These are phyloP conservation scores for Talaromyces atroroseus DNA, from an alignment of 2,329 filamentous ascomycete genomes.

Conservation along the genomic window DNA sequence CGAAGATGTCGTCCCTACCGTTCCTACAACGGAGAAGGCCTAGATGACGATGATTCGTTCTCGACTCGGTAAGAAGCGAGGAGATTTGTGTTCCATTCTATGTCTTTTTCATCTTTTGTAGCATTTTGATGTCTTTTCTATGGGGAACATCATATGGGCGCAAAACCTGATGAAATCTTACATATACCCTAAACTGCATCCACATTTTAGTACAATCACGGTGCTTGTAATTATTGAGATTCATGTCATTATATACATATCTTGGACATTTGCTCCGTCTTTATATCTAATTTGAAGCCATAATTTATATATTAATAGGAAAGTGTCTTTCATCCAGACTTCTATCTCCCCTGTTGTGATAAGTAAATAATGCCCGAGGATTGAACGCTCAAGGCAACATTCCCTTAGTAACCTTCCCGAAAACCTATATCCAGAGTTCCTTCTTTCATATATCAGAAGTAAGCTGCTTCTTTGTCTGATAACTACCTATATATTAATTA, in stretches of 20 bases:
- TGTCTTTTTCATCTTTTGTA: neutral
- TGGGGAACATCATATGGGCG: neutral
- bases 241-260: neutral
- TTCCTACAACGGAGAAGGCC: constrained; percentile 1
- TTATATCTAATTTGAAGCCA: neutral
- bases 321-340: no score
- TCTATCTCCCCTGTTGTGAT: no score
- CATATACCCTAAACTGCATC: neutral
- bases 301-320: neutral
- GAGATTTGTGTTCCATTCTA: neutral
- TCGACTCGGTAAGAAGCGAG: neutral
- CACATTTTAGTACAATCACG: neutral
- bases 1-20: constrained; percentile 55
- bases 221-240: neutral
- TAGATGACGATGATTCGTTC: neutral
- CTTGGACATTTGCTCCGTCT: neutral
- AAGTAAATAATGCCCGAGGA: no score
- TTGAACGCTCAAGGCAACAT: no score
- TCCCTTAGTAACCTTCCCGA: no score
- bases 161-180: neutral
- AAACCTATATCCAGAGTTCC: no score
- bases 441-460: no score
- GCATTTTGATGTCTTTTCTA: neutral
- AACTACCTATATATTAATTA: neutral
- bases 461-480: no score